Conservation (phyloP, 805 yeast species). For the Metschnikowia hibisci region DNA sequence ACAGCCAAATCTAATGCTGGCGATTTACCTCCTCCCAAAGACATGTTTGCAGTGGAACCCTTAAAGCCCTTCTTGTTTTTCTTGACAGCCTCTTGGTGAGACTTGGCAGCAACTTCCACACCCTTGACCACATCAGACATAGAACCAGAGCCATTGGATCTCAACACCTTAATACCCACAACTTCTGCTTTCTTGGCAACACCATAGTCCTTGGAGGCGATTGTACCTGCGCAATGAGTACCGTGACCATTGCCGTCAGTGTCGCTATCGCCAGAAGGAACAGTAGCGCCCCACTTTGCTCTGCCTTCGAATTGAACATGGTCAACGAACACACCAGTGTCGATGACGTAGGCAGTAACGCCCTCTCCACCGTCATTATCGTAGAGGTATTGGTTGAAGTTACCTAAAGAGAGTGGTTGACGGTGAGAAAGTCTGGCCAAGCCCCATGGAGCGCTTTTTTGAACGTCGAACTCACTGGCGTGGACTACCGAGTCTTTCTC, state of each 20-base stretch:
- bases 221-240: slow-evolving; percentile 87
- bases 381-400: slow-evolving; percentile 45
- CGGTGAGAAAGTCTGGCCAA: slow-evolving; percentile 86
- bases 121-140: slow-evolving; percentile 43
- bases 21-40: slow-evolving; percentile 56
- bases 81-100: slow-evolving; percentile 36
- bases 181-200: slow-evolving; percentile 60
- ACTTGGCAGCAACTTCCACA: slow-evolving; percentile 42
- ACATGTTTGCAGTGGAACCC: slow-evolving; percentile 62
- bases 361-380: slow-evolving; percentile 43
- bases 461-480: slow-evolving; percentile 60
- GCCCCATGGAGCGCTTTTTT: slow-evolving; percentile 93
- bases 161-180: slow-evolving; percentile 42
- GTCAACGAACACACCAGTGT: slow-evolving; percentile 68
- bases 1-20: slow-evolving; percentile 56
- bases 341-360: slow-evolving; percentile 74
- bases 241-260: slow-evolving; percentile 83
- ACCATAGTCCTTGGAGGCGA: slow-evolving; percentile 77
- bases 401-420: slow-evolving; percentile 60
- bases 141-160: slow-evolving; percentile 36
- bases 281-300: slow-evolving; percentile 56
- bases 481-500: slow-evolving; percentile 66
- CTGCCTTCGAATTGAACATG: slow-evolving; percentile 66
- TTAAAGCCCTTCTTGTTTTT: slow-evolving; percentile 45
- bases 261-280: slow-evolving; percentile 57